Evolutionary conservation across 1,139 yeast genomes (phyloP), one percentile per base, ranked within the genome.

Genomic region (Chernovozyma aurita): DNA sequence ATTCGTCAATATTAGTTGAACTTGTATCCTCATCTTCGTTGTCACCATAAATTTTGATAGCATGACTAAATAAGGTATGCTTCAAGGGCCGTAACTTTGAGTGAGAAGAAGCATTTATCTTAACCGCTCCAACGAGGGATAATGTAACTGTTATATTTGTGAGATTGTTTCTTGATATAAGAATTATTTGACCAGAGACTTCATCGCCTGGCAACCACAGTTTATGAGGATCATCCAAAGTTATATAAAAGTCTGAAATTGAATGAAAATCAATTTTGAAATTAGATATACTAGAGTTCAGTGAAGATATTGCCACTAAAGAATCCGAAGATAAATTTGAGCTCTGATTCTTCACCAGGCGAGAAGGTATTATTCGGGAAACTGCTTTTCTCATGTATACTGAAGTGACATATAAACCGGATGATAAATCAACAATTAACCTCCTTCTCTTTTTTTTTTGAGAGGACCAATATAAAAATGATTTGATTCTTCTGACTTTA

Each of bases 181-280:
- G 59, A 3, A 78, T 71, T 18, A 78, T 70, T 46, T 76, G 80
- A 6, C 92, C 92, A 2, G 70, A 60, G n/a, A 82, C 73, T 46
- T 75, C 75, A 41, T 81, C 85, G 12, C 87, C 86, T 0, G 88
- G 87, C 13, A 65, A 58, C 70, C 78, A 80, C 16, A 73, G 63
- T 49, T 76, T 73, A 56, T 85, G 95, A 1, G 95, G 92, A 40
- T 81, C 80, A 45, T 80, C 83, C 38, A 86, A 62, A 34, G 70
- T 70, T 31, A 86, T 77, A 55, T 77, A 83, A 55, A 85, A 83
- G 45, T 83, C 87, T 36, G 74, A 72, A 42, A 76, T 69, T 6
- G 73, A 59, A 35, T 61, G 63, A 45, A 64, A 58, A 44, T 74
- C 80, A 24, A 73, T 47, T 40, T 57, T 63, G 44, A 65, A 59